Evolutionary conservation across 805 yeast genomes (phyloP), one percentile per base, ranked within the genome.

Genomic region (Saccharomycopsis sp.): DNA sequence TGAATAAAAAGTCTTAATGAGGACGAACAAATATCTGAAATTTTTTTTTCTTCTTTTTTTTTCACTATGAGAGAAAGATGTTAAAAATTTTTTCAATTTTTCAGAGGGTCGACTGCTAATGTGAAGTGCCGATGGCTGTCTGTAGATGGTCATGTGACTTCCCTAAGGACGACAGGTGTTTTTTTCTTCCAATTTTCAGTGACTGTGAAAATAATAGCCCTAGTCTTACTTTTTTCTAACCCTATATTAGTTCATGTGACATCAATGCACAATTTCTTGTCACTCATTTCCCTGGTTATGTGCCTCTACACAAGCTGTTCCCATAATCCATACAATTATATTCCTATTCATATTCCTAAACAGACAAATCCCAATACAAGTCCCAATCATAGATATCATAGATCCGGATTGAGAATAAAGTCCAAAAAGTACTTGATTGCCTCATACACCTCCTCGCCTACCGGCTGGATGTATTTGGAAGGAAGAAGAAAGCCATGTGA

Each of bases 401-500:
- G 60, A 34, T 74, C 77, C 3, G 80, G 80, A 56, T 75, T 66
- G 47, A 79, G 61, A 34, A 80, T 72, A 64, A 83, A 83, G 19
- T 78, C 75, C 58, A 85, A 82, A 70, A 89, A 88, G 65, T 84
- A 86, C 64, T 79, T 80, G 23, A 88, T 73, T 1, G 91, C 85
- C 1, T 85, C 79, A 67, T 83, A 83, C 24, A 85, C 78, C 69
- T 90, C 96, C 57, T 75, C 73, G 1, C 96, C 96, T 7, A 87
- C 96, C 0, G 96, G 93, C 23, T 68, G 74, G 58, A 90, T 89
- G 67, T 75, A 81, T 64, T 80, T 80, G 0, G 84, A 66, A 3
- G 97, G 96, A 49, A 89, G 73, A 63, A 90, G 75, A 67, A 89
- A 90, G 0, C 97, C 97, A 66, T 87, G 92, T 54, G 82, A 78